Evolutionary conservation across 139 green algal species (phyloP), one percentile per base, ranked within the genome.

Genomic region (Coelastrella sp.): DNA sequence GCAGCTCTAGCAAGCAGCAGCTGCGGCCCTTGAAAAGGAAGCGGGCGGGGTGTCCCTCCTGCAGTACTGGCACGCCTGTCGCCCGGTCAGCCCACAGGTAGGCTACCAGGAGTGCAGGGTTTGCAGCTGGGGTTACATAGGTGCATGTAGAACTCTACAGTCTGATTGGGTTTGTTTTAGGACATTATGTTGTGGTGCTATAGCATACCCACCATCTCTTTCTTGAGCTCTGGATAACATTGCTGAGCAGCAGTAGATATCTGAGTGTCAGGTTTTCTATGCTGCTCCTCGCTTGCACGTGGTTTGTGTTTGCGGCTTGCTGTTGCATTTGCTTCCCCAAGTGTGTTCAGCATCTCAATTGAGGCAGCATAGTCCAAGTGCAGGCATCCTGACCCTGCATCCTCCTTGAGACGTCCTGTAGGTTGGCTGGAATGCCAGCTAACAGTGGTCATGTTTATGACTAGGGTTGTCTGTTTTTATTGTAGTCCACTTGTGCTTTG

Each of bases 271-370:
- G 21, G 53, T 64, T 34, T 13, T 21, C 53, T n/a, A 21, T 64
- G 53, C 30, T 34, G 53, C 53, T 64, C 30, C 21, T 64, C 53
- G 53, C 53, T 64, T 64, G 53, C 53, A 64, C 53, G 53, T 64
- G 53, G 53, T 64, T 64, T 64, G 53, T 64, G 53, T 64, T 64
- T 64, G 53, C 53, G 53, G 53, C 21, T 64, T 27, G 53, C 53
- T 64, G 53, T n/a, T 64, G 53, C 53, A 64, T 27, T 27, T 64
- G 53, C 19, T 27, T 63, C 53, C 8, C 53, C 53, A 63, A 63
- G 53, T 63, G 53, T 63, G 0, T 63, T 15, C 53, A 63, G 53
- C 53, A n/a, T 15, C 53, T 64, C 53, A 64, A 64, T 32, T 64
- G 53, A 64, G 30, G 53, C 53, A 4, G 17, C 53, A 64, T 34